These are phyloP conservation scores for Paracorniculantispora psalliotae DNA, from an alignment of 2,329 filamentous ascomycete species.

Conservation along the genomic window DNA sequence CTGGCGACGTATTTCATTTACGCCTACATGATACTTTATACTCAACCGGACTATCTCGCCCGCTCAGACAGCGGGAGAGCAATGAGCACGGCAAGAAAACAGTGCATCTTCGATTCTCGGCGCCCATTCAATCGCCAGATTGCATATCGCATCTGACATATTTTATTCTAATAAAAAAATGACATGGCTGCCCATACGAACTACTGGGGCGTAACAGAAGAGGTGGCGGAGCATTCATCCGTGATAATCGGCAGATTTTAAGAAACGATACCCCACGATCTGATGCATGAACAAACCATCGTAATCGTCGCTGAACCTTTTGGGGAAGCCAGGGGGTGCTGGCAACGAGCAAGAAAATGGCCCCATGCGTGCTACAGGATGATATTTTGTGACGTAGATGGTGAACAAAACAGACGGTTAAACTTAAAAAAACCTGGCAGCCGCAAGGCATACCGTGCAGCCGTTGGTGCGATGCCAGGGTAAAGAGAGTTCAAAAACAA, in stretches of 20 bases:
- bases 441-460: background rate
- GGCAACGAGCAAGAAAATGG: background rate
- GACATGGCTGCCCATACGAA: background rate
- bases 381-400: background rate
- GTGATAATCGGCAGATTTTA: background rate
- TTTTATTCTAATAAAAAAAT: background rate
- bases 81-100: background rate
- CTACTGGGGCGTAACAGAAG: background rate
- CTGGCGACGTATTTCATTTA: background rate
- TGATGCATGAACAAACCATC: slow-evolving; percentile 1
- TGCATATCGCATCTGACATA: background rate
- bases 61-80: background rate
- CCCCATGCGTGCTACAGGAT: background rate
- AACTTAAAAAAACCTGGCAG: background rate
- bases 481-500: background rate
- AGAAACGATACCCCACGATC: background rate
- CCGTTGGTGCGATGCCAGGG: background rate
- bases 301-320: background rate
- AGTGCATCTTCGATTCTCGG: background rate
- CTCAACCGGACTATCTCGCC: background rate
- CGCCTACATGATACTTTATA: background rate
- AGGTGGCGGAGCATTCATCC: background rate
- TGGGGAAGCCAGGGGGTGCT: background rate
- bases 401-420: background rate
- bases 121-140: background rate